Conservation (phyloP, 805 yeast genomes). For the Starmerella apicola region DNA sequence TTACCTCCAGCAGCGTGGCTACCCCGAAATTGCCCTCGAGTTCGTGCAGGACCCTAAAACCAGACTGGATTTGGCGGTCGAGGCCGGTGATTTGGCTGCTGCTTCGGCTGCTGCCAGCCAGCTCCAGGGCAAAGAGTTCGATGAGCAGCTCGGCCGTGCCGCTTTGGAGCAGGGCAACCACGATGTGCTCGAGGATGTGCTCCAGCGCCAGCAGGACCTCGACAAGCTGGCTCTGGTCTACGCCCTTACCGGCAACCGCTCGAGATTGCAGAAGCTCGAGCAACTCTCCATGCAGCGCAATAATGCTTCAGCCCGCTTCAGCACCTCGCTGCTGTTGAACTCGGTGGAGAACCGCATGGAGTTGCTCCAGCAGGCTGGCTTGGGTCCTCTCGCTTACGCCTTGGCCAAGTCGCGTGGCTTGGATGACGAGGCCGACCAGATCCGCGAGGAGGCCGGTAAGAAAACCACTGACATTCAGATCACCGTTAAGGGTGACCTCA, state of each 20-base stretch:
- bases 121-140: slow-evolving; percentile 52
- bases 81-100: slow-evolving; percentile 75
- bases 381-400: slow-evolving; percentile 82
- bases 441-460: slow-evolving; percentile 58
- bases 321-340: slow-evolving; percentile 67
- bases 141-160: slow-evolving; percentile 76
- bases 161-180: slow-evolving; percentile 85
- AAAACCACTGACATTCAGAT: slow-evolving; percentile 50
- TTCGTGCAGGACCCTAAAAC: slow-evolving; percentile 95
- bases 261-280: slow-evolving; percentile 72
- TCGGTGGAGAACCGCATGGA: slow-evolving; percentile 63
- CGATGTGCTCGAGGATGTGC: slow-evolving; percentile 70
- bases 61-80: slow-evolving; percentile 87
- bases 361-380: slow-evolving; percentile 63
- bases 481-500: slow-evolving; percentile 31
- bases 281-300: slow-evolving; percentile 80
- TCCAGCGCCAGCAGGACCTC: slow-evolving; percentile 73
- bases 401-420: slow-evolving; percentile 81
- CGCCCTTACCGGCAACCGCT: slow-evolving; percentile 66
- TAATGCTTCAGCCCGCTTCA: slow-evolving; percentile 66
- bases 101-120: slow-evolving; percentile 83
- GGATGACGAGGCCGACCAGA: slow-evolving; percentile 57
- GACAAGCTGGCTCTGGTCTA: slow-evolving; percentile 87
- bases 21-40: slow-evolving; percentile 93
- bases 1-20: slow-evolving; percentile 86